Conservation (phyloP, 2,329 filamentous ascomycete species). For the Fusarium nurragi region DNA sequence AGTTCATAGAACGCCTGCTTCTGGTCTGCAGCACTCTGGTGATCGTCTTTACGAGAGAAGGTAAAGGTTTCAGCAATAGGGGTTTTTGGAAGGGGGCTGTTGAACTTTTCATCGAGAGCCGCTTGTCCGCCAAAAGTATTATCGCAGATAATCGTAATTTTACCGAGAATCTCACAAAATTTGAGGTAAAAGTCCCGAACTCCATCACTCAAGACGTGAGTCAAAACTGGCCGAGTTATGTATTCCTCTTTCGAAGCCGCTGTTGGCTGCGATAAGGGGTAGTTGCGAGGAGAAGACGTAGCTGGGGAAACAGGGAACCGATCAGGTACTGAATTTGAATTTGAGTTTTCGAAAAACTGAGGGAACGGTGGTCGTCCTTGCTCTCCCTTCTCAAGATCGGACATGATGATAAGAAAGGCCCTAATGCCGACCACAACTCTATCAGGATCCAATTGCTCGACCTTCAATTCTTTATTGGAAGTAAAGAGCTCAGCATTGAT, state of each 20-base stretch:
- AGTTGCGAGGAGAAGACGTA: slow-evolving; percentile 51
- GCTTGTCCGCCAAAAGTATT: slow-evolving; percentile 97
- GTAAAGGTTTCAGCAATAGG: slow-evolving; percentile 95
- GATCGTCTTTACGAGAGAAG: slow-evolving; percentile 85
- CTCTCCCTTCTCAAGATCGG: slow-evolving; percentile 87
- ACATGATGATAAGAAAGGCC: slow-evolving; percentile 91
- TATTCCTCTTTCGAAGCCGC: slow-evolving; percentile 64
- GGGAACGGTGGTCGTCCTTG: slow-evolving; percentile 85
- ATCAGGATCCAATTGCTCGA: slow-evolving; percentile 95
- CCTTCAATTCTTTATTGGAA: slow-evolving; percentile 77
- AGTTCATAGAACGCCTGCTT: slow-evolving; percentile 96
- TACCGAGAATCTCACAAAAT: slow-evolving; percentile 94
- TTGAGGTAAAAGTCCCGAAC: slow-evolving; percentile 86
- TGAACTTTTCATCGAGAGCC: slow-evolving; percentile 94
- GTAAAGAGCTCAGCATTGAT: slow-evolving; percentile 92
- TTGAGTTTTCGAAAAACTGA: slow-evolving; percentile 62
- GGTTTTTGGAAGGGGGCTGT: slow-evolving; percentile 86
- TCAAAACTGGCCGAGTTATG: slow-evolving; percentile 72
- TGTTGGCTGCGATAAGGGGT: slow-evolving; percentile 39
- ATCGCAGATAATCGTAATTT: slow-evolving; percentile 96
- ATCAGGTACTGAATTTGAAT: slow-evolving; percentile 52
- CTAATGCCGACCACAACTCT: slow-evolving; percentile 97
- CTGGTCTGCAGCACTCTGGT: slow-evolving; percentile 76
- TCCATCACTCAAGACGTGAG: slow-evolving; percentile 73
- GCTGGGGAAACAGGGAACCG: slow-evolving; percentile 56